phyloP scores from a whole-genome alignment of 192 early-diverging fungal genomes.

The Coemansia sp. region DNA sequence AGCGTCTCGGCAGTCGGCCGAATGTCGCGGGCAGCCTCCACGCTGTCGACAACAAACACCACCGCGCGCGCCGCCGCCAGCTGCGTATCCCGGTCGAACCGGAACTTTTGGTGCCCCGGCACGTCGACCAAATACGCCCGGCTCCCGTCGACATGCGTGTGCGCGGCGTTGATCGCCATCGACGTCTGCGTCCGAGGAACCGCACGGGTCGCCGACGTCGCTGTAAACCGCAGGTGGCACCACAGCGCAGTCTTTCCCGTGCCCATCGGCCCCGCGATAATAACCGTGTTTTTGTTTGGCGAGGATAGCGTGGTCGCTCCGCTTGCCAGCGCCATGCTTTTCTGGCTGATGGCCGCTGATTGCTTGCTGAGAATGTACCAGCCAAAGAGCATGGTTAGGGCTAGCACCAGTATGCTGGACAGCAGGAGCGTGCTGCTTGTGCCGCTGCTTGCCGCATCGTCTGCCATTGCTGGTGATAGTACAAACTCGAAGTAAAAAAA shows the following conservation, averaged over 20 bases:
- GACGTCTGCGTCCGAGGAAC: conserved; percentile 39
- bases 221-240: conserved; percentile 34
- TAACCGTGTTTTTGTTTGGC: conserved; percentile 16
- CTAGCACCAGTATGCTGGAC: background rate
- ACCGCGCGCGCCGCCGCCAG: conserved; percentile 65
- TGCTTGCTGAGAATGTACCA: conserved; percentile 36
- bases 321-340: conserved; percentile 27
- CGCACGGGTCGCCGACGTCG: background rate
- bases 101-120: conserved; percentile 84
- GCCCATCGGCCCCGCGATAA: conserved; percentile 33
- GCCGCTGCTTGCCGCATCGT: background rate
- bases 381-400: background rate
- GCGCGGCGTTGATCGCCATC: conserved; percentile 37
- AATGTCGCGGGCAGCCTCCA: conserved; percentile 54
- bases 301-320: conserved; percentile 16
- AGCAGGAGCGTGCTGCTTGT: background rate
- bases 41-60: conserved; percentile 79
- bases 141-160: conserved; percentile 13
- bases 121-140: conserved; percentile 67
- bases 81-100: conserved; percentile 71
- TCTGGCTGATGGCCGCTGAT: conserved; percentile 39
- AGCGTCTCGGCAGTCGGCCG: conserved; percentile 72
- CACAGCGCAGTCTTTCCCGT: conserved; percentile 45
- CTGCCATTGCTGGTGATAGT: background rate
- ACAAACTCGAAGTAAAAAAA: too few relatives aligned